Conservation (phyloP, 192 early-diverging fungal genomes). For the Dispira simplex region DNA sequence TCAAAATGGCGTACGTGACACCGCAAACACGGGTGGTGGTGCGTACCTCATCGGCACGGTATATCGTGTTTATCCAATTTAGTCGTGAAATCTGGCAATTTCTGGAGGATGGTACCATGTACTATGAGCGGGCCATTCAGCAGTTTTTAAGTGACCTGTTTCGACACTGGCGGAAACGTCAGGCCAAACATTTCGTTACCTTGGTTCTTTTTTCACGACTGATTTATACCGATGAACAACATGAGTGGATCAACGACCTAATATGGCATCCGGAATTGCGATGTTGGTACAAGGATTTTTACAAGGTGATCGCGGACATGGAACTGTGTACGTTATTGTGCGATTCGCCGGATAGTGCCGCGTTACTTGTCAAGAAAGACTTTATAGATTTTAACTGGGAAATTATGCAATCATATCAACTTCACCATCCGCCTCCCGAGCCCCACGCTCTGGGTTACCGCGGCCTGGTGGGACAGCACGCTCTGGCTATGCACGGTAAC, state of each 20-base stretch:
- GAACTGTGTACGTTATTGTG: constrained; percentile 24
- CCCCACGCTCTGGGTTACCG: background rate
- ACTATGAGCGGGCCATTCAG: constrained; percentile 84
- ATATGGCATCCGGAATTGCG: constrained; percentile 33
- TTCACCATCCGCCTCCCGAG: background rate
- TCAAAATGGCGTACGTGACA: constrained; percentile 63
- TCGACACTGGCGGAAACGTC: constrained; percentile 58
- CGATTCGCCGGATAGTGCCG: background rate
- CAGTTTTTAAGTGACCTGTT: constrained; percentile 85
- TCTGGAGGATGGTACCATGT: constrained; percentile 92
- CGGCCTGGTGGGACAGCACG: constrained; percentile 58
- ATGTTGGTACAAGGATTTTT: constrained; percentile 78
- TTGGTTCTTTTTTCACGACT: constrained; percentile 88
- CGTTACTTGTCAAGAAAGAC: background rate
- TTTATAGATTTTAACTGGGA: constrained; percentile 4
- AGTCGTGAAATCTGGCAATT: constrained; percentile 96
- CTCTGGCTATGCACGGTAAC: constrained; percentile 81
- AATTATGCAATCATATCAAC: background rate
- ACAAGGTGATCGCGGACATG: constrained; percentile 90
- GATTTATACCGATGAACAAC: constrained; percentile 45
- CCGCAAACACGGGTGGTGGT: constrained; percentile 72
- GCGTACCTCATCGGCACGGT: constrained; percentile 85
- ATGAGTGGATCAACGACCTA: constrained; percentile 25
- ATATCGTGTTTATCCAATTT: constrained; percentile 94
- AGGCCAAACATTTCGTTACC: constrained; percentile 88